Conservation (phyloP, 345 rosid species). For the Raphanus sativus region DNA sequence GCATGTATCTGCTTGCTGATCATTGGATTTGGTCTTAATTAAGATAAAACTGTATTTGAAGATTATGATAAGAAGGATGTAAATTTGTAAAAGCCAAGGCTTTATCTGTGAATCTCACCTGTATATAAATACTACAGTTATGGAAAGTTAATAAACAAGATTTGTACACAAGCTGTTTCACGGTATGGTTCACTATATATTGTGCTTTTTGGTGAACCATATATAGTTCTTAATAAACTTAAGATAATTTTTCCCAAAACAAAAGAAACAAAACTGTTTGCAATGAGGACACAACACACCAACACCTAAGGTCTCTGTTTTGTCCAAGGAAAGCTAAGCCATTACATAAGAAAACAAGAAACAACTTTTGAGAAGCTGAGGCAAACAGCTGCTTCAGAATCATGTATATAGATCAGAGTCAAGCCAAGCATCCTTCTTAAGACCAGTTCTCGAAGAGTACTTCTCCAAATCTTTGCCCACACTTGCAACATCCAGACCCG, state of each 20-base stretch:
- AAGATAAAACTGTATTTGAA: not conserved
- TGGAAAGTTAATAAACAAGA: not conserved
- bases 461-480: constrained; percentile 30
- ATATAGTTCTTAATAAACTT: not conserved
- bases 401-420: constrained; percentile 39
- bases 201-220: no score
- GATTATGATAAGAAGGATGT: not conserved
- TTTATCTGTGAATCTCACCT: not conserved
- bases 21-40: constrained; percentile 52
- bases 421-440: constrained; percentile 29
- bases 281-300: constrained; percentile 6
- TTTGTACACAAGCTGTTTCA: not conserved
- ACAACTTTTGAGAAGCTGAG: not conserved
- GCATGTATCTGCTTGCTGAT: constrained; percentile 63
- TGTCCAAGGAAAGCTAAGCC: constrained; percentile 1
- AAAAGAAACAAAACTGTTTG: constrained; percentile 12
- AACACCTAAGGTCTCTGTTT: constrained; percentile 19
- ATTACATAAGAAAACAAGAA: constrained; percentile 11
- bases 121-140: not conserved
- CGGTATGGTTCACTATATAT: not conserved
- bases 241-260: not conserved
- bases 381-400: constrained; percentile 12
- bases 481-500: constrained; percentile 34
- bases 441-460: constrained; percentile 23
- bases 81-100: not conserved